A percentile compares a stretch with the other conserved stretches of the same genome.
These are phyloP conservation scores for Aspergillus conjunctus DNA, from an alignment of 495 filamentous ascomycete species.

Conservation along the genomic window DNA sequence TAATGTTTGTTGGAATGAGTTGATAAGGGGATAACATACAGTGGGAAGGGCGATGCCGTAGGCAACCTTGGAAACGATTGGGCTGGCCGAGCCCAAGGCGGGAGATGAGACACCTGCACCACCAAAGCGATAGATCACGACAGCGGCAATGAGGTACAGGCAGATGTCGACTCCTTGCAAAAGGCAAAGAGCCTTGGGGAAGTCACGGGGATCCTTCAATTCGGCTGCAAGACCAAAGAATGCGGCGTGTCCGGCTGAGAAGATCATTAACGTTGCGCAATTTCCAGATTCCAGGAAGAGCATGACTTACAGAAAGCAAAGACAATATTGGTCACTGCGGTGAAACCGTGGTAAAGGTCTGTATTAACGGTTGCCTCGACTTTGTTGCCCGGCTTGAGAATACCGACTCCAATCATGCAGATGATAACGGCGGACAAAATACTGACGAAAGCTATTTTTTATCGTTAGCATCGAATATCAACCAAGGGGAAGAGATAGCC, in stretches of 20 bases:
- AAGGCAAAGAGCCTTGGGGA: conserved; percentile 63
- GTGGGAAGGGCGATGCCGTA: conserved; percentile 81
- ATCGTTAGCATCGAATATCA: conserved; percentile 24
- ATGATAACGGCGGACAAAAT: conserved; percentile 70
- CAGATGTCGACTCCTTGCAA: conserved; percentile 65
- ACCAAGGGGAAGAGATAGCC: not conserved
- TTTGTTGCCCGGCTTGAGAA: conserved; percentile 37
- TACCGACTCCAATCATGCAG: conserved; percentile 68
- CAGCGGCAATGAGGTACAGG: conserved; percentile 58
- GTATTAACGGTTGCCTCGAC: conserved; percentile 36
- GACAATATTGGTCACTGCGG: conserved; percentile 50
- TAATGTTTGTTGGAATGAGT: not conserved
- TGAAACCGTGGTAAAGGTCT: conserved; percentile 41
- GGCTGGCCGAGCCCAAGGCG: conserved; percentile 68
- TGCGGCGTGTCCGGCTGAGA: conserved; percentile 62
- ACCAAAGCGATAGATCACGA: conserved; percentile 70
- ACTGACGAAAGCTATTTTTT: conserved; percentile 59
- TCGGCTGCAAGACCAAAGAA: conserved; percentile 79
- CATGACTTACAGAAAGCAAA: conserved; percentile 45
- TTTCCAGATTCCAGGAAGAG: not conserved
- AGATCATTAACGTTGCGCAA: conserved; percentile 1
- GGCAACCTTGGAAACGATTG: conserved; percentile 64
- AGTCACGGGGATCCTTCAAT: conserved; percentile 68
- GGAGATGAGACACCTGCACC: conserved; percentile 69
- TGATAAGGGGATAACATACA: conserved; percentile 30